A percentile compares a stretch with the other conserved stretches of the same genome.
phyloP scores from a whole-genome alignment of 768 basidiomycete species.

The Roridomyces roridus region DNA sequence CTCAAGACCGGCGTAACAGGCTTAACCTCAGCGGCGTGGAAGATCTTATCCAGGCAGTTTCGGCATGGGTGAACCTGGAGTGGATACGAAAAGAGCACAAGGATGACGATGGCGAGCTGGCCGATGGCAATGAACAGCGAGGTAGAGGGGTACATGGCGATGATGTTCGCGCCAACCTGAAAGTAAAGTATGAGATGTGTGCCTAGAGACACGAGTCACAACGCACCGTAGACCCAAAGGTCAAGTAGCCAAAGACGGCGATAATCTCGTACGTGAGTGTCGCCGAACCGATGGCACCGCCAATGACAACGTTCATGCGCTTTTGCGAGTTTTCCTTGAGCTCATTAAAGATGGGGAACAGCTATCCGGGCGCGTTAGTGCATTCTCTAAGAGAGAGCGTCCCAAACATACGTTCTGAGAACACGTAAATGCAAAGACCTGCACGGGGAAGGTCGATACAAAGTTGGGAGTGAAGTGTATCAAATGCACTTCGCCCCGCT shows the following conservation, averaged over 20 bases:
- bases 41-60: constrained; percentile 91
- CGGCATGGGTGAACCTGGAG: constrained; percentile 94
- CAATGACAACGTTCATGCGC: constrained; percentile 88
- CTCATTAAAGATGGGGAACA: constrained; percentile 96
- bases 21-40: constrained; percentile 51
- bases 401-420: constrained; percentile 78
- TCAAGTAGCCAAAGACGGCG: constrained; percentile 88
- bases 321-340: constrained; percentile 78
- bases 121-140: constrained; percentile 93
- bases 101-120: constrained; percentile 88
- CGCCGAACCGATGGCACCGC: constrained; percentile 85
- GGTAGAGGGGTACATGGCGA: constrained; percentile 92
- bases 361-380: constrained; percentile 45
- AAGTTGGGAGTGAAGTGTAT: constrained; percentile 81
- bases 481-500: constrained; percentile 70
- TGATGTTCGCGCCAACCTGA: constrained; percentile 89
- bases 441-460: constrained; percentile 88
- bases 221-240: constrained; percentile 85
- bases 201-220: background rate
- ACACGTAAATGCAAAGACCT: constrained; percentile 92
- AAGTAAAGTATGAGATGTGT: constrained; percentile 79
- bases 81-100: constrained; percentile 93
- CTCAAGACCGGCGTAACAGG: constrained; percentile 39
- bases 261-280: constrained; percentile 88
- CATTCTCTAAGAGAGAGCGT: constrained; percentile 6